phyloP scores from a whole-genome alignment of 345 rosid species.

The Passiflora organensis region DNA sequence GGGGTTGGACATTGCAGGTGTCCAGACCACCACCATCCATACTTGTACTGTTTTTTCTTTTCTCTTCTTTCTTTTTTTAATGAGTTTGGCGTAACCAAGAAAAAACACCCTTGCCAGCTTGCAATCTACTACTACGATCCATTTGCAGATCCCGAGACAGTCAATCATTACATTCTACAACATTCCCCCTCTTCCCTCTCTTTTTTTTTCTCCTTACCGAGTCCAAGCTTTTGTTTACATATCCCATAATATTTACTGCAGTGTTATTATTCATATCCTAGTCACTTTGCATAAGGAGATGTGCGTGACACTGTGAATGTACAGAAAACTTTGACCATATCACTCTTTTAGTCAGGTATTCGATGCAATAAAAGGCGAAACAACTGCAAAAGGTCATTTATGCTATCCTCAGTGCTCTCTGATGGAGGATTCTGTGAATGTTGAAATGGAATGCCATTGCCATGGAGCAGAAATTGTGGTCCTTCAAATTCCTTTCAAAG shows the following conservation, averaged over 20 bases:
- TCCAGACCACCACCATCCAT: slow-evolving; percentile 5
- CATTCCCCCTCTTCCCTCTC: too few relatives aligned
- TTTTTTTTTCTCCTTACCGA: not conserved
- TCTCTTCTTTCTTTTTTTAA: too few relatives aligned
- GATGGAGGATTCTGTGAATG: slow-evolving; percentile 26
- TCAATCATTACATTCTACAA: slow-evolving; percentile 19
- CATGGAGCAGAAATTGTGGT: slow-evolving; percentile 34
- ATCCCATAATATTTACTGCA: not conserved
- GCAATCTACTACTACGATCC: slow-evolving; percentile 21
- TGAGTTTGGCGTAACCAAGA: not conserved
- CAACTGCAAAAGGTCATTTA: slow-evolving; percentile 26
- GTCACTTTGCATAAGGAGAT: not conserved
- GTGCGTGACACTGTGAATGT: not conserved
- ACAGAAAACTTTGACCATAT: slow-evolving; percentile 19
- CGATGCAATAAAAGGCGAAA: slow-evolving; percentile 18
- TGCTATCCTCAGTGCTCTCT: slow-evolving; percentile 22
- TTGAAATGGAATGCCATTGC: slow-evolving; percentile 12
- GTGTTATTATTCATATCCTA: not conserved
- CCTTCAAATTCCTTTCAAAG: slow-evolving; percentile 33
- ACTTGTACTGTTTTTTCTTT: not conserved
- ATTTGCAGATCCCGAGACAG: slow-evolving; percentile 26
- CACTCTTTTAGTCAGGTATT: slow-evolving; percentile 13
- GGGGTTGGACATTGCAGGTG: not conserved
- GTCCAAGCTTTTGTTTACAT: not conserved
- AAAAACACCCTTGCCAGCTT: slow-evolving; percentile 24